phyloP scores from a whole-genome alignment of 768 basidiomycete species.

The Phylloporus sp. region DNA sequence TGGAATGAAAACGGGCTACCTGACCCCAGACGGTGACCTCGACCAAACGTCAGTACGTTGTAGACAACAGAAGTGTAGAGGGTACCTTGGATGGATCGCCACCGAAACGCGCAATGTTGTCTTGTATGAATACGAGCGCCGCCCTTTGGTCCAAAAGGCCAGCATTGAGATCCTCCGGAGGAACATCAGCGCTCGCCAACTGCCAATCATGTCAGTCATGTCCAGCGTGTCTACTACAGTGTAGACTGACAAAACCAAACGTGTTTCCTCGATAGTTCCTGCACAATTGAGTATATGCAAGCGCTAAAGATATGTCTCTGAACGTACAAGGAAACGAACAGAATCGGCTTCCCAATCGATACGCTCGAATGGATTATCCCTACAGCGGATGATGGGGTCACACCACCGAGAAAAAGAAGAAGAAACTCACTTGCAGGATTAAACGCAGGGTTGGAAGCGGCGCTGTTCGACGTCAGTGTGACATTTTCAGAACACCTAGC shows the following conservation, averaged over 20 bases:
- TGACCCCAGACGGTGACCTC: conserved; percentile 20
- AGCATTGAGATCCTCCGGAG: conserved; percentile 48
- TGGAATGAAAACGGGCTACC: conserved; percentile 2
- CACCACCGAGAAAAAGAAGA: neutral
- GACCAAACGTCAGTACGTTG: neutral
- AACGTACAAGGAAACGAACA: conserved; percentile 17
- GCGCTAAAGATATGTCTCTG: neutral
- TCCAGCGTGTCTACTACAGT: neutral
- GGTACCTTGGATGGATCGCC: conserved; percentile 53
- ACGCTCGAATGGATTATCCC: conserved; percentile 12
- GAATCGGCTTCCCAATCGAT: conserved; percentile 9
- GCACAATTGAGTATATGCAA: neutral
- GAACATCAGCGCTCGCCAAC: conserved; percentile 44
- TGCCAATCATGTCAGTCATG: conserved; percentile 13
- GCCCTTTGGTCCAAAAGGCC: conserved; percentile 57
- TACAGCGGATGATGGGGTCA: neutral
- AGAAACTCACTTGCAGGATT: conserved; percentile 12
- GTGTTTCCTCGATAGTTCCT: conserved; percentile 18
- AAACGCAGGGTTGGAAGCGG: conserved; percentile 14
- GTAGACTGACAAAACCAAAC: conserved; percentile 12
- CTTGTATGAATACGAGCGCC: conserved; percentile 55
- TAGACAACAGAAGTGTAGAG: neutral
- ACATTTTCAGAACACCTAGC: neutral
- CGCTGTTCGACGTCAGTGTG: conserved; percentile 3
- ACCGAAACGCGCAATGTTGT: conserved; percentile 63